Evolutionary conservation across 441 rosid species (phyloP).

Genomic region (Omphalea diandra): DNA sequence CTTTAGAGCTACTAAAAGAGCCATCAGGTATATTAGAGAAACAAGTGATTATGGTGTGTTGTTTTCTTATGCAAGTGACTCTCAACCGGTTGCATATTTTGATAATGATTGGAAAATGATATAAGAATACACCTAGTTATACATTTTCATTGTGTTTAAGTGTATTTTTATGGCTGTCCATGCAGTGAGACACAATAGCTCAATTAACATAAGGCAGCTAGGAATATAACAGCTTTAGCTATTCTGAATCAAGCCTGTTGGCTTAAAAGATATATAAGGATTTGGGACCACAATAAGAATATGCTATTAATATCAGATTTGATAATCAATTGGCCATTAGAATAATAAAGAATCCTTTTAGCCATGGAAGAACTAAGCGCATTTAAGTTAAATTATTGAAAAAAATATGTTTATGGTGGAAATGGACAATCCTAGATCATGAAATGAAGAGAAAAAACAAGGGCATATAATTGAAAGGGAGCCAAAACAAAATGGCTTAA

Average conservation of each 20-base stretch:
- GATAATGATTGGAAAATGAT: not conserved
- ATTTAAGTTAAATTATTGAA: too few relatives aligned
- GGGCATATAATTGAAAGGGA: too few relatives aligned
- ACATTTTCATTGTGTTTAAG: not conserved
- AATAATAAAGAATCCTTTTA: not conserved
- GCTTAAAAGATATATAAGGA: not conserved
- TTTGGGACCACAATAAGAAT: not conserved
- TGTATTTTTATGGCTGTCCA: not conserved
- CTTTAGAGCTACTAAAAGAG: not conserved
- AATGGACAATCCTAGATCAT: too few relatives aligned
- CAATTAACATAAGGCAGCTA: not conserved
- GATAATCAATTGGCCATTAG: not conserved
- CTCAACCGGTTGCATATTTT: not conserved
- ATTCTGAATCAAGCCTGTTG: not conserved
- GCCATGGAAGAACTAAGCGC: not conserved
- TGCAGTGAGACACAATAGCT: not conserved
- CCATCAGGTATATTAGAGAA: not conserved
- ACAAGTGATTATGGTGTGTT: not conserved
- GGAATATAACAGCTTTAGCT: not conserved
- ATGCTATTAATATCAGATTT: too few relatives aligned
- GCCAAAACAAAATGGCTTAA: too few relatives aligned
- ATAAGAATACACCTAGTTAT: not conserved
- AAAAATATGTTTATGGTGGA: too few relatives aligned
- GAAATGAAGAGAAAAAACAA: too few relatives aligned
- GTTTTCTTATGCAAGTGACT: not conserved